Base-by-base conservation (phyloP, 768 basidiomycete species). In the Boletus reticulatus region DNA sequence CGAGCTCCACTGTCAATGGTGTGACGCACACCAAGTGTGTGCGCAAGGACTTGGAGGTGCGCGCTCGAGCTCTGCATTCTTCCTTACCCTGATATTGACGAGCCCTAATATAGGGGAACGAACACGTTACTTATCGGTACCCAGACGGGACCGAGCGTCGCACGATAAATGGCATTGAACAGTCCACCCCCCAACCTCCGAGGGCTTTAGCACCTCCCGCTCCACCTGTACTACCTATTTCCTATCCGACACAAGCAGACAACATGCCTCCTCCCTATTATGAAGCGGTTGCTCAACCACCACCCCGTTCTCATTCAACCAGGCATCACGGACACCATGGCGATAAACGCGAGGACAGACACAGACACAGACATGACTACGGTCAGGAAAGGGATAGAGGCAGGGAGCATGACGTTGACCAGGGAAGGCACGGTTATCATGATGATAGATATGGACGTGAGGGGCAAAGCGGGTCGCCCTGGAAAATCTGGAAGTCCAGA, bases 91-190 rank as follows among this genome's bases (percentile, higher is more conserved):
- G 51, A 42, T 34, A 34, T 50, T 52, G 50, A 50, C 41, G 34
- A 62, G 22, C 6, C 4, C 47, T 48, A 52, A 46, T 43, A 4
- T 57, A 92, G 89, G 89, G 89, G 4, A 89, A 89, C 60, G 87
- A 89, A 62, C 87, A 90, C 67, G 73, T 87, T 45, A 84, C 80
- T 13, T 82, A 83, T 49, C 83, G 77, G 9, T 81, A 79, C 53
- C 81, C 84, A 6, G 87, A 91, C 52, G 89, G 89, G 10, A 80
- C 81, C 42, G 78, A 88, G 64, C 73, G 83, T 3, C 77, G 78
- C 62, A 85, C 81, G 16, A 75, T 92, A 62, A 90, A 92, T 54
- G 89, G 89, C 12, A 68, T 87, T 31, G 78, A 80, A 12, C 80
- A 78, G 49, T 50, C 69, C 4, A 32, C 59, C 4, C 19, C 60